Evolutionary conservation across 352 stramenopile species (phyloP), one percentile per base, ranked within the genome.

Genomic region (Phytophthora sansomeana): DNA sequence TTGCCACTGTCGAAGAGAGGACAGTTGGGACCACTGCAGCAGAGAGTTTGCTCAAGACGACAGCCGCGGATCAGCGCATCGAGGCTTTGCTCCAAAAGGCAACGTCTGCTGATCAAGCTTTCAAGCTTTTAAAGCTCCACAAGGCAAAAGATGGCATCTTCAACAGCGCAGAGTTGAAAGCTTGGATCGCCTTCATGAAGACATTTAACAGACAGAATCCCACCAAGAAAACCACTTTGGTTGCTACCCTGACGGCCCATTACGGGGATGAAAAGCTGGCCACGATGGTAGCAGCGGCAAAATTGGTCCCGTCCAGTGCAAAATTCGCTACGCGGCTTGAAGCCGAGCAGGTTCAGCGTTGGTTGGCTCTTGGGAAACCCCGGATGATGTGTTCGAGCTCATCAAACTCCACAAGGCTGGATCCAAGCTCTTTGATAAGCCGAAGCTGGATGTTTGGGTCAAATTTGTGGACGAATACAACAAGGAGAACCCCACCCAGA

Each of bases 401-500:
- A 19, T 68, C 3, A 63, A 50, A 29, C 33, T 63, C 17, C 51
- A 56, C 42, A 3, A 55, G 8, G 26, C 6, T 17, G 17, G 56
- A 19, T 17, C 16, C 13, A 19, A 49, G 8, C n/a, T 63, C n/a
- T 49, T 68, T 50, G 36, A 42, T 13, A 53, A 46, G 2, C 35
- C 51, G 6, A 36, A 56, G 13, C 32, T 62, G 26, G 21, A 24
- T 3, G 21, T 17, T 8, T 68, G 52, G 60, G 17, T 28, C 0
- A 63, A 39, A 13, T 68, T 39, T 44, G 19, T 38, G 32, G 42
- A 36, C 9, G 43, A 68, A 10, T 67, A 39, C 43, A 43, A 52
- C 7, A 48, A 60, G 28, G 30, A 13, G 14, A 32, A 44, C 16
- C 48, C 19, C n/a, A 29, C 14, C 33, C 32, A 6, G 19, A 35